Base-by-base conservation (phyloP, 1,284 basidiomycete species). In the Malassezia obtusa region DNA sequence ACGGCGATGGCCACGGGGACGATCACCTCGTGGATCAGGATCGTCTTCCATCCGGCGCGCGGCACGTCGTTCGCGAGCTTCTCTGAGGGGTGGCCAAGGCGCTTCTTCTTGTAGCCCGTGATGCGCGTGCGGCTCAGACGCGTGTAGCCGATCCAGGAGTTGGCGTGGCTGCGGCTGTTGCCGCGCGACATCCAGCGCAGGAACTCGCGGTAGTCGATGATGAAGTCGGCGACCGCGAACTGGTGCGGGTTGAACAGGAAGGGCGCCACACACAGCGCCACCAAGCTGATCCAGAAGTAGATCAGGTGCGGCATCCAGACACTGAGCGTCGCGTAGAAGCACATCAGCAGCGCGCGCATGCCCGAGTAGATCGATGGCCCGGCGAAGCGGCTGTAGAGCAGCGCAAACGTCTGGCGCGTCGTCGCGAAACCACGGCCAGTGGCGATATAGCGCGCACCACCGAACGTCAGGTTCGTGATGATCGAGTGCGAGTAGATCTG, bases 141-240 rank as follows among this genome's bases (percentile, higher is more conserved):
- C 58, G 68, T 72, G 63, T 73, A 73, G n/a, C 71, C 69, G 56
- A 73, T 71, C 71, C 71, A 73, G 26, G 69, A 72, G 64, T 73
- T 73, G 59, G 71, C 71, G 57, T 73, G 71, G 52, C 64, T 66
- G 41, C 71, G 64, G 50, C 63, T 66, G 66, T 73, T 73, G 50
- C 71, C 71, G 45, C 71, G 61, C 43, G 68, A 67, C 71, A 73
- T 73, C 71, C 71, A 73, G 54, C 71, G 69, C 33, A 73, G 52
- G 60, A 73, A 73, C 48, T 73, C 71, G 47, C 71, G 67, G 59
- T 73, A 73, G 61, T 73, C 71, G 57, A 73, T 73, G 63, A 73
- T 60, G 37, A 73, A 73, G 63, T 73, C 71, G 19, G 69, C 62
- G 22, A 65, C 51, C 36, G 67, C 62, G 63, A 73, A 73, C 56